Percentiles rank a stretch among this genome's conserved stretches.
Evolutionary conservation across 2,329 filamentous ascomycete species (phyloP).

Genomic region (Ceratocystis alfenasii): DNA sequence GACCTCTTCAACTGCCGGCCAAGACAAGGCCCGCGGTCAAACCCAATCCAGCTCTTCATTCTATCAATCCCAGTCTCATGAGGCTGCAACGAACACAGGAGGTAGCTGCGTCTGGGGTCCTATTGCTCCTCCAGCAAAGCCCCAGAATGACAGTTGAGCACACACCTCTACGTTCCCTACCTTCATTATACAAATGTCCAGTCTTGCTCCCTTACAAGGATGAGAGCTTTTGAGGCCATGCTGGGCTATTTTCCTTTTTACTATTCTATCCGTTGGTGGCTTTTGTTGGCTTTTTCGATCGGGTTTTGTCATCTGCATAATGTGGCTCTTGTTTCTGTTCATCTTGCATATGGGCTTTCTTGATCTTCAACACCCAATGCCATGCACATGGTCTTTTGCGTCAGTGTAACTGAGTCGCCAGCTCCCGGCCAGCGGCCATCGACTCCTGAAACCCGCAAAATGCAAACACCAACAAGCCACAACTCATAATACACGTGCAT

Average conservation of each 20-base stretch:
- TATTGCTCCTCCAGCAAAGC: conserved; percentile 29
- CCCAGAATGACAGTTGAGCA: conserved; percentile 18
- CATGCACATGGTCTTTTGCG: conserved; percentile 10
- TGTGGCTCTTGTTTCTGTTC: neutral
- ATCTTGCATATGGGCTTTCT: neutral
- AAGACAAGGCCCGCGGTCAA: neutral
- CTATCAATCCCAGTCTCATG: neutral
- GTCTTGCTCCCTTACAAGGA: neutral
- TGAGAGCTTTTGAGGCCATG: neutral
- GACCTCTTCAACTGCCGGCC: neutral
- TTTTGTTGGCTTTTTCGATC: neutral
- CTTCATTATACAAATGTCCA: neutral
- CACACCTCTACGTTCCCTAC: neutral
- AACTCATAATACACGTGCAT: neutral
- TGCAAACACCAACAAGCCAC: conserved; percentile 17
- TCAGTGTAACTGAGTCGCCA: conserved; percentile 17
- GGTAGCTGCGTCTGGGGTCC: conserved; percentile 27
- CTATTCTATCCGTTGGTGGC: neutral
- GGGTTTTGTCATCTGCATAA: conserved; percentile 3
- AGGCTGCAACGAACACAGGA: neutral
- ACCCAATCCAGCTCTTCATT: neutral
- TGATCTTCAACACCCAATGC: conserved; percentile 1
- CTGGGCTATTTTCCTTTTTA: neutral
- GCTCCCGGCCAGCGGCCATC: conserved; percentile 9
- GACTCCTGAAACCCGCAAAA: conserved; percentile 19